Evolutionary conservation across 768 basidiomycete species (phyloP).

Genomic region (Ramaria sp.): DNA sequence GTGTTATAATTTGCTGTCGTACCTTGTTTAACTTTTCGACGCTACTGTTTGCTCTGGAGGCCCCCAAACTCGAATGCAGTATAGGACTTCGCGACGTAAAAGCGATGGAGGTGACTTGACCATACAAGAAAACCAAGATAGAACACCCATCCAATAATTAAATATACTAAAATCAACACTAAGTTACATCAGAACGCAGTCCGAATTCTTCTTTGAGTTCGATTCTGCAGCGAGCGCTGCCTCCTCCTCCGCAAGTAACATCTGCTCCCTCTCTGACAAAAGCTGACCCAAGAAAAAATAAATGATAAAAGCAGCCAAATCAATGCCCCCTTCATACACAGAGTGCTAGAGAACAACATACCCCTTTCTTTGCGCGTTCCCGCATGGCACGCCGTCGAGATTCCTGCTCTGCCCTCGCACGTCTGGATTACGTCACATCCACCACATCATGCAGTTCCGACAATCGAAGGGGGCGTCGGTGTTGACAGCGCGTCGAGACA

Average conservation of each 20-base stretch:
- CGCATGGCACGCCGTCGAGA: constrained; percentile 61
- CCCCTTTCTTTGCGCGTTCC: constrained; percentile 66
- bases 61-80: too few species aligned
- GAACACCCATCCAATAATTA: not conserved
- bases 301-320: not conserved
- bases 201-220: constrained; percentile 25
- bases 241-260: constrained; percentile 42
- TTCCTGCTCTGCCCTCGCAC: constrained; percentile 64
- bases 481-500: constrained; percentile 20
- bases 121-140: too few species aligned
- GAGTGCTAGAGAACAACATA: constrained; percentile 23
- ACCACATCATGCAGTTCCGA: constrained; percentile 39
- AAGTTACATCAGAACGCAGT: constrained; percentile 52
- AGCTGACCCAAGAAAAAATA: constrained; percentile 25
- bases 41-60: too few species aligned
- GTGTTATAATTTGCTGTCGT: too few species aligned
- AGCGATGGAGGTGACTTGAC: too few species aligned
- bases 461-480: constrained; percentile 50
- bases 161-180: not conserved
- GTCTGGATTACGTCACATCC: constrained; percentile 37
- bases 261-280: constrained; percentile 55
- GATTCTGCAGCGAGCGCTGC: constrained; percentile 26
- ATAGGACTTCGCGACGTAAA: not conserved
- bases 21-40: too few species aligned
- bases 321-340: not conserved